Percentiles rank a stretch among this genome's conserved stretches.
Conservation (phyloP, 1,284 basidiomycete genomes). For the Rhodotorula sp. region DNA sequence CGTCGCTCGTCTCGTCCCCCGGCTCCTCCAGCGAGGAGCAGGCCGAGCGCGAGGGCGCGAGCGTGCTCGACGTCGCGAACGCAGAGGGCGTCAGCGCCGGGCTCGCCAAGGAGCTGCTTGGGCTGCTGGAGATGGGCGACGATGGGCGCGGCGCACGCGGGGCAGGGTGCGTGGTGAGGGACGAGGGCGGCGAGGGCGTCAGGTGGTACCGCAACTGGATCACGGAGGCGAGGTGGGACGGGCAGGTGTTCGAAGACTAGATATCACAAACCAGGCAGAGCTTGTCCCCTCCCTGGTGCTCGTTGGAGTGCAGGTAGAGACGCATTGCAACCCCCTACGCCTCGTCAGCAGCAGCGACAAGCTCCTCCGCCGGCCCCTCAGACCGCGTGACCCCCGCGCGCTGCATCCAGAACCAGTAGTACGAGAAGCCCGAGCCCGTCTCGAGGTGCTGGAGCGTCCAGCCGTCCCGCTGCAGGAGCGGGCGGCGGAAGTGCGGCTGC, state of each 20-base stretch:
- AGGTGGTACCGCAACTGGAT: constrained; percentile 72
- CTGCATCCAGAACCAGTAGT: constrained; percentile 31
- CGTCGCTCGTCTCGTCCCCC: background rate
- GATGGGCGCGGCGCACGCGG: constrained; percentile 46
- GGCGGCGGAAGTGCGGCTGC: constrained; percentile 37
- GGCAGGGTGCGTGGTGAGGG: constrained; percentile 64
- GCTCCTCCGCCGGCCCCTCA: background rate
- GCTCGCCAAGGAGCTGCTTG: constrained; percentile 72
- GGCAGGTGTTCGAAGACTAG: constrained; percentile 44
- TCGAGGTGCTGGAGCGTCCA: constrained; percentile 30
- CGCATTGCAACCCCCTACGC: background rate
- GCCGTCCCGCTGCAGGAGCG: constrained; percentile 28
- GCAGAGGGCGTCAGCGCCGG: constrained; percentile 61
- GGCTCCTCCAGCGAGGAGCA: constrained; percentile 58
- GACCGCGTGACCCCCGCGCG: background rate
- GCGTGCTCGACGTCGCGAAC: constrained; percentile 19
- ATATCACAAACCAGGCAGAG: too few species aligned
- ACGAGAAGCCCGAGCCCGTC: constrained; percentile 35
- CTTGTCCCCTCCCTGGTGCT: too few species aligned
- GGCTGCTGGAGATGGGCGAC: constrained; percentile 62
- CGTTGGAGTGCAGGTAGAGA: too few species aligned
- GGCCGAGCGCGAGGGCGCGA: constrained; percentile 38
- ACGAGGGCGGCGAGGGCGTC: constrained; percentile 64
- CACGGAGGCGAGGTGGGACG: constrained; percentile 67
- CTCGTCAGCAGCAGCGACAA: background rate